phyloP scores from a whole-genome alignment of 2,329 filamentous ascomycete genomes.

The Rhynchosporium agropyri region DNA sequence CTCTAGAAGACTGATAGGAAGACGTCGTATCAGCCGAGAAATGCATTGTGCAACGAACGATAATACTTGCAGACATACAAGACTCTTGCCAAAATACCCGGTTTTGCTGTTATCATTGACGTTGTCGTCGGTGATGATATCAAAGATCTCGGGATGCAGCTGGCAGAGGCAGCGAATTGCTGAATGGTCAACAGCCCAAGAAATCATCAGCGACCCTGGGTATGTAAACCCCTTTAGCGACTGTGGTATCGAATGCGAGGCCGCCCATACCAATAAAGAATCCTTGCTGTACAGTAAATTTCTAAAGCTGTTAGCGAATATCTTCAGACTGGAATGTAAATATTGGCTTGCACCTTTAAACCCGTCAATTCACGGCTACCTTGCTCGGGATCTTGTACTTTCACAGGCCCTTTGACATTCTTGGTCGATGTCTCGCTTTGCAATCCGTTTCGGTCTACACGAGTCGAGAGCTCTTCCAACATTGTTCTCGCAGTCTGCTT shows the following conservation, averaged over 20 bases:
- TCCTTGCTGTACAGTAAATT: background rate
- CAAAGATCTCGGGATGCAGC: background rate
- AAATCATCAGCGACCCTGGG: background rate
- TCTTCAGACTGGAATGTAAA: background rate
- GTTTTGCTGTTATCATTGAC: slow-evolving; percentile 20
- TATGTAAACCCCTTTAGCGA: background rate
- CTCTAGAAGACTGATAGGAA: slow-evolving; percentile 12
- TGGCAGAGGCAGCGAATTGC: background rate
- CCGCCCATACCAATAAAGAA: slow-evolving; percentile 9
- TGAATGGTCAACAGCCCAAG: background rate
- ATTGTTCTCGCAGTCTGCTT: background rate
- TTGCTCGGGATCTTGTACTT: background rate
- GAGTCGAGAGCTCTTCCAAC: background rate
- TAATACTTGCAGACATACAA: slow-evolving; percentile 11
- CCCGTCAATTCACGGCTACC: background rate
- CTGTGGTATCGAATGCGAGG: background rate
- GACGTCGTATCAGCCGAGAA: slow-evolving; percentile 6
- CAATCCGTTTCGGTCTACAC: background rate
- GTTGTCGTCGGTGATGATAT: background rate
- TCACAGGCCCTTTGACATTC: background rate
- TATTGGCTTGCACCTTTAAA: background rate
- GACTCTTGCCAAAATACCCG: slow-evolving; percentile 1
- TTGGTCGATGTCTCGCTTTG: background rate
- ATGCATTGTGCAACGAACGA: slow-evolving; percentile 15
- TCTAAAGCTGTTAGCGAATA: background rate